Conservation (phyloP, 2,329 filamentous ascomycete species). For the Metarhizium brunneum region DNA sequence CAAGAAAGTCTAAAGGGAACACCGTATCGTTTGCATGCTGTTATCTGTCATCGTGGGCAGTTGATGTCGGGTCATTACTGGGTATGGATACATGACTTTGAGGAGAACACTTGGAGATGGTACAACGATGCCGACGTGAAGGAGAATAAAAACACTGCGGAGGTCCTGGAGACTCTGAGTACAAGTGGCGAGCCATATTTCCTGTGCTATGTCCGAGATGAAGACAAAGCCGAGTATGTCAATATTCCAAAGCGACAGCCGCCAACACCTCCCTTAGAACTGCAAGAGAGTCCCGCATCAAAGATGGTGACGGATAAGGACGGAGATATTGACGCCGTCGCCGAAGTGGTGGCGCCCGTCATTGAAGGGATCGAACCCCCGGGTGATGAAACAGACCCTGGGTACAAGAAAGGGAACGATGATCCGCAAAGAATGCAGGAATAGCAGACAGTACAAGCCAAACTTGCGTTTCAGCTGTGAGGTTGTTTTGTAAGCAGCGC, state of each 20-base stretch:
- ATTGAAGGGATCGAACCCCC: not conserved
- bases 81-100: constrained; percentile 92
- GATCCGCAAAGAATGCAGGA: not conserved
- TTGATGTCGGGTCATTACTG: constrained; percentile 82
- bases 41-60: constrained; percentile 80
- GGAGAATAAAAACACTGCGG: constrained; percentile 52
- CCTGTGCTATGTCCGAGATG: constrained; percentile 70
- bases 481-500: not conserved
- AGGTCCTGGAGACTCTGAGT: constrained; percentile 61
- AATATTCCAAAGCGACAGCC: constrained; percentile 32
- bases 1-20: constrained; percentile 48
- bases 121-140: constrained; percentile 87
- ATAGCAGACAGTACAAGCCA: not conserved
- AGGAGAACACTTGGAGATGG: constrained; percentile 72
- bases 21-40: constrained; percentile 77
- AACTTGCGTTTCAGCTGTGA: not conserved
- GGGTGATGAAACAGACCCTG: not conserved
- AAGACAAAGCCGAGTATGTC: constrained; percentile 46
- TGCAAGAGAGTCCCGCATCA: constrained; percentile 2
- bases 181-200: constrained; percentile 71
- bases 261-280: constrained; percentile 8
- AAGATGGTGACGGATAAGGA: constrained; percentile 12
- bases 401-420: not conserved
- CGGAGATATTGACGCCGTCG: constrained; percentile 13
- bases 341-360: not conserved